A percentile compares a stretch with the other conserved stretches of the same genome.
These are phyloP conservation scores for Carex littledalei DNA, from an alignment of 176 grass and related monocot genomes.

Conservation along the genomic window DNA sequence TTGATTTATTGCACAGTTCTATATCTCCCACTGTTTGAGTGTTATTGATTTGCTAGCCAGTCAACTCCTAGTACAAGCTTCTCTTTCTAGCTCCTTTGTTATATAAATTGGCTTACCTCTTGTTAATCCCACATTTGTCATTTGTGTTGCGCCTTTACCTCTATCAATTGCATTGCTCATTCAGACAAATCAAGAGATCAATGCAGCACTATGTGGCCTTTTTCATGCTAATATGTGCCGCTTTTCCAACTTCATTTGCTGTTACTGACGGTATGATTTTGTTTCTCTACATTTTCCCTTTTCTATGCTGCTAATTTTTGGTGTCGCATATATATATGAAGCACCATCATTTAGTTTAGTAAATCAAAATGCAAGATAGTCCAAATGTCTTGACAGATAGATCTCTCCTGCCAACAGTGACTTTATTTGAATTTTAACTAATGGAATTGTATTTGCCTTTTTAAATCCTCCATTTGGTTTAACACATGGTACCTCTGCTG, in stretches of 20 bases:
- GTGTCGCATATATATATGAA: not conserved
- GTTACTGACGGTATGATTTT: not conserved
- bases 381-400: not conserved
- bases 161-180: slow-evolving; percentile 2
- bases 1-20: not conserved
- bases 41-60: not conserved
- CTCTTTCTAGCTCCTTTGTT: not conserved
- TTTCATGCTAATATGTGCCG: not conserved
- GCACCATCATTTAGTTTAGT: not conserved
- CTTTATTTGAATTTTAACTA: not conserved
- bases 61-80: not conserved
- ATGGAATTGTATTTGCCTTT: not conserved
- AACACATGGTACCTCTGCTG: not conserved
- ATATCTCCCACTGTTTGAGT: not conserved
- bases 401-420: not conserved
- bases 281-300: not conserved
- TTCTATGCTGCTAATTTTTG: not conserved
- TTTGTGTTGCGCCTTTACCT: not conserved
- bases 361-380: not conserved
- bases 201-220: not conserved
- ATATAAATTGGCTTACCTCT: not conserved
- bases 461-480: not conserved
- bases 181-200: not conserved
- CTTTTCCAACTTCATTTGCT: not conserved
- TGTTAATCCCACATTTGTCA: not conserved